These are phyloP conservation scores for Suaeda aralocaspica DNA, from an alignment of 148 eudicot genomes.

Conservation along the genomic window DNA sequence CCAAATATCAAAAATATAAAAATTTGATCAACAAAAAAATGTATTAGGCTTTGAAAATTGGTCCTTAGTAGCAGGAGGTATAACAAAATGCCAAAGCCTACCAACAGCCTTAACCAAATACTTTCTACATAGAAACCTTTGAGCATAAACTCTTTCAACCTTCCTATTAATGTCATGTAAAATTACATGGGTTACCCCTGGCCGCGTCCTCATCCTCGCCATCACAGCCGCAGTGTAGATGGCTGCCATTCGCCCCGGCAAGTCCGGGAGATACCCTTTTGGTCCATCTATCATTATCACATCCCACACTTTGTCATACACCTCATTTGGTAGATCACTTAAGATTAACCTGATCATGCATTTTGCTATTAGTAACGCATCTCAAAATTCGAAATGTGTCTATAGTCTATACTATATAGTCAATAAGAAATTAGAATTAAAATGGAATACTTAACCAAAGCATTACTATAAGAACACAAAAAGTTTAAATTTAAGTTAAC, in stretches of 20 bases:
- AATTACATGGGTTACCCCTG: slow-evolving; percentile 47
- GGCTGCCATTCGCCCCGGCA: slow-evolving; percentile 55
- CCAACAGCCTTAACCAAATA: slow-evolving; percentile 43
- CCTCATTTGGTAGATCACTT: slow-evolving; percentile 43
- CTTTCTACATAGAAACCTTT: slow-evolving; percentile 46
- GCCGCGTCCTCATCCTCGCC: slow-evolving; percentile 41
- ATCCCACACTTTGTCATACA: slow-evolving; percentile 49
- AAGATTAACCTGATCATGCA: slow-evolving; percentile 31
- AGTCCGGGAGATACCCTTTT: slow-evolving; percentile 35
- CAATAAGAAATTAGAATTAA: too few relatives aligned
- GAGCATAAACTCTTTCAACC: slow-evolving; percentile 48
- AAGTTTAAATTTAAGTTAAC: too few relatives aligned
- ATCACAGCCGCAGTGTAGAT: slow-evolving; percentile 51
- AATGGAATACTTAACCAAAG: too few relatives aligned
- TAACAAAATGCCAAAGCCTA: slow-evolving; percentile 57
- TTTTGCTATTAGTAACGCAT: neutral
- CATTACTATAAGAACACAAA: too few relatives aligned
- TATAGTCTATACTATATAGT: too few relatives aligned
- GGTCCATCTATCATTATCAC: slow-evolving; percentile 59
- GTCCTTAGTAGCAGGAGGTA: slow-evolving; percentile 40
- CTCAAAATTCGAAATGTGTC: too few relatives aligned
- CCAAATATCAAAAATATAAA: neutral
- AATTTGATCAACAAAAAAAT: slow-evolving; percentile 25
- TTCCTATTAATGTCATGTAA: slow-evolving; percentile 50
- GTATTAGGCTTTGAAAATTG: slow-evolving; percentile 20